Evolutionary conservation across 768 basidiomycete genomes (phyloP).

Genomic region (Agaricus blazei): DNA sequence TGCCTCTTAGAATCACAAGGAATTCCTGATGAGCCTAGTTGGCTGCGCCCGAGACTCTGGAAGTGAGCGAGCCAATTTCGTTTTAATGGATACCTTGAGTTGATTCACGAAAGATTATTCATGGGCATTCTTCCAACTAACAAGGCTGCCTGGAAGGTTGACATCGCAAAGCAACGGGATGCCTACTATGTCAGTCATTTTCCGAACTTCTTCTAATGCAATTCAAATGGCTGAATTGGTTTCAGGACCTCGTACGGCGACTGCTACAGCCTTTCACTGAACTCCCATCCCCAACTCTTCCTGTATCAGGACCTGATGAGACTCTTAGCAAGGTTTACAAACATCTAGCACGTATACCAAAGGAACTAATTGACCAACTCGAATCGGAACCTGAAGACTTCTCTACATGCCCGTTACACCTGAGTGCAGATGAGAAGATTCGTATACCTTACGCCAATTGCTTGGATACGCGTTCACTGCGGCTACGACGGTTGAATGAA

Average conservation of each 20-base stretch:
- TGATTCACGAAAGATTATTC: constrained; percentile 41
- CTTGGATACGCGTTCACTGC: constrained; percentile 49
- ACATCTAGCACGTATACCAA: constrained; percentile 52
- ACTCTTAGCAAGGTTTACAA: constrained; percentile 45
- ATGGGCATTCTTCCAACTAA: constrained; percentile 55
- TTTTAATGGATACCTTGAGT: neutral
- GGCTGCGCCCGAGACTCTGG: constrained; percentile 77
- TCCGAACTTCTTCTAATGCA: neutral
- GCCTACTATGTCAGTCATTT: constrained; percentile 60
- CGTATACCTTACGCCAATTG: constrained; percentile 44
- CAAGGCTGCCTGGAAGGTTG: constrained; percentile 56
- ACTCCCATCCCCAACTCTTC: constrained; percentile 33
- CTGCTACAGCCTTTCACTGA: constrained; percentile 50
- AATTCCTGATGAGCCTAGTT: constrained; percentile 67
- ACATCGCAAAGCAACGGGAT: constrained; percentile 55
- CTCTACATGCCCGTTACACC: constrained; percentile 45
- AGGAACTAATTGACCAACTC: constrained; percentile 42
- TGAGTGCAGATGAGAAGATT: constrained; percentile 37
- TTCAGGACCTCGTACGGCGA: constrained; percentile 64
- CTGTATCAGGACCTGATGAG: constrained; percentile 38
- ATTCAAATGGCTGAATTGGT: neutral
- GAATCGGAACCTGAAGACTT: constrained; percentile 46
- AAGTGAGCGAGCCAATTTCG: constrained; percentile 40
- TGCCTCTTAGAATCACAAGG: constrained; percentile 33
- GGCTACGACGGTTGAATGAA: constrained; percentile 30